Evolutionary conservation across 305 asterid genomes (phyloP), one percentile per base, ranked within the genome.

Genomic region (Fraxinus albicans): DNA sequence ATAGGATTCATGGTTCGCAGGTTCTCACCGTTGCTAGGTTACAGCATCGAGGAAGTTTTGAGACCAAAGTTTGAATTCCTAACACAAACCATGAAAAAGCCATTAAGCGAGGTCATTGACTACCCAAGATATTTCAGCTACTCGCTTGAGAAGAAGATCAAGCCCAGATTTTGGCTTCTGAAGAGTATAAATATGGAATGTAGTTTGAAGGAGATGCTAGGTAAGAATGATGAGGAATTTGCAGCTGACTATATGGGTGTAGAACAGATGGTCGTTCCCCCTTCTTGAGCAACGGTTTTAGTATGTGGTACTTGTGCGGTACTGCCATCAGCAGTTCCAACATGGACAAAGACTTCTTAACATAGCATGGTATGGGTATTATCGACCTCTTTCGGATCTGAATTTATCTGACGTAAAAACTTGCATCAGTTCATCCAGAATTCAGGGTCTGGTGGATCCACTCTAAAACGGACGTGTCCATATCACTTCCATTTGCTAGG

Each of bases 71-170:
- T 93, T 58, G 92, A 94, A 86, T 95, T 95, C 84, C 86, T 95
- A 67, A 85, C 87, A 63, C 78, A 90, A 44, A 88, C 91, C 73
- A 95, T 95, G 99, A 87, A 60, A 79, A 93, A 76, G 90, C 93
- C 97, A 35, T 69, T 92, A 36, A 88, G 86, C 0, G 93, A 92
- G 1, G 92, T 94, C 81, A 96, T 94, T 0, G 97, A 88, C 25
- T 95, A 94, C 84, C 99, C 99, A 2, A 91, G 99, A 85, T 95
- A 94, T 82, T 93, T 95, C 86, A 94, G 98, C 90, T 94, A 95
- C 92, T 94, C 99, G 6, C 82, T 95, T 88, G 98, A 94, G 91
- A 95, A 90, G 94, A 92, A 86, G 93, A 95, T 95, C 86, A 95
- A 92, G 88, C 97, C 98, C 19, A 90, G 99, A 83, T 93, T 86